Conservation (phyloP, 768 basidiomycete genomes). For the Nidularia sp. region DNA sequence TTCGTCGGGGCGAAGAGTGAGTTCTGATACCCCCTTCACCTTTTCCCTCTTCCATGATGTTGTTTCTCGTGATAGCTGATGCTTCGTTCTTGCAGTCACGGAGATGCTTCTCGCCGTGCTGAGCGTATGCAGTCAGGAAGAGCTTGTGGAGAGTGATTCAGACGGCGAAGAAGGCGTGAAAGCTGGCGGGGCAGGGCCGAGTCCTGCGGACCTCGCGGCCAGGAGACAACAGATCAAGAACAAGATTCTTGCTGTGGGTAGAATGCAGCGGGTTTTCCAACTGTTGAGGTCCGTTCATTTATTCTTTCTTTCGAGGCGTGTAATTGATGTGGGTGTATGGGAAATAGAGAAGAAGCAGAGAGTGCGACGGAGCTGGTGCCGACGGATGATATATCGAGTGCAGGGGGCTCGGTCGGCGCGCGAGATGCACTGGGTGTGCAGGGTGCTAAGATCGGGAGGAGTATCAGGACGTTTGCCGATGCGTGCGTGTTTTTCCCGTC, state of each 20-base stretch:
- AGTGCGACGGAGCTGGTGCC: conserved; percentile 65
- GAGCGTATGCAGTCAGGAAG: conserved; percentile 90
- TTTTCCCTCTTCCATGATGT: not conserved
- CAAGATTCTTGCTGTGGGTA: conserved; percentile 90
- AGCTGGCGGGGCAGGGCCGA: conserved; percentile 17
- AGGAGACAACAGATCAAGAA: conserved; percentile 81
- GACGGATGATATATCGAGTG: conserved; percentile 23
- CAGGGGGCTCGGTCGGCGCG: conserved; percentile 23
- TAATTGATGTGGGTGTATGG: no score
- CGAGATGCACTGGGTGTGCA: conserved; percentile 62
- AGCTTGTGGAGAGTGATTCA: conserved; percentile 60
- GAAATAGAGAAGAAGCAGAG: conserved; percentile 69
- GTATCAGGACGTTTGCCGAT: conserved; percentile 71
- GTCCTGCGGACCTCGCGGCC: conserved; percentile 39
- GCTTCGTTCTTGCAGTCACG: conserved; percentile 54
- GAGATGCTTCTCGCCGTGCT: conserved; percentile 97
- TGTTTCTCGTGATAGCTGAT: conserved; percentile 6
- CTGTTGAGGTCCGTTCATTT: conserved; percentile 64
- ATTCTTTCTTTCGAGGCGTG: no score
- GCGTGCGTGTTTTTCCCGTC: conserved; percentile 42
- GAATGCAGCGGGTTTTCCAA: conserved; percentile 88
- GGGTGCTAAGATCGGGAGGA: conserved; percentile 50
- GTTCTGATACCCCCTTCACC: conserved; percentile 20
- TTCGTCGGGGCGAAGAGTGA: conserved; percentile 96
- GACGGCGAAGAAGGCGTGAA: conserved; percentile 34